Base-by-base conservation (phyloP, 371 early-diverging fungal genomes). In the Mortierella sp. region DNA sequence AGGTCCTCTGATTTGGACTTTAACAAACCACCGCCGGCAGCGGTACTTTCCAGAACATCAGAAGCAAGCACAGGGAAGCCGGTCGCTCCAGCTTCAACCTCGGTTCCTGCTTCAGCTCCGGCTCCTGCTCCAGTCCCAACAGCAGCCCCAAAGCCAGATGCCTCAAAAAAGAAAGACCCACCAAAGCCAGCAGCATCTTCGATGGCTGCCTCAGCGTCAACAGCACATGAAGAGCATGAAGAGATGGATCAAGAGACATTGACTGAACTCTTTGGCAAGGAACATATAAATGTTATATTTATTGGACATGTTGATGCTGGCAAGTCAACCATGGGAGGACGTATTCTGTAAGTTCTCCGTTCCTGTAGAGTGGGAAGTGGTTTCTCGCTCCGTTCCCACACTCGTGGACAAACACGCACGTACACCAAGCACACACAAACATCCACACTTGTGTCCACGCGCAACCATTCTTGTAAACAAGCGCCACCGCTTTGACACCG, bases 231-330 rank as follows among this genome's bases (percentile, higher is more conserved):
- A 19, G 87, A 86, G 2, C 84, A 85, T 18, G 84, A 81, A 12
- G 77, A 75, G 16, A 74, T 85, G n/a, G 88, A 87, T 30, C 86
- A 85, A 18, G 90, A 88, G 61, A 80, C 88, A 37, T 75, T 90
- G 57, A 83, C 85, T 57, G 93, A 93, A 81, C 80, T 92, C 56
- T 93, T 86, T 68, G 86, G 88, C 72, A 98, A 97, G 83, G 97
- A 98, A 73, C 94, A 96, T 82, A 58, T 96, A 37, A 98, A 97
- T 82, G 90, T 99, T 74, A 94, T 99, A 43, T 99, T 99, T 84
- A 98, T 99, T 75, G 99, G 99, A 48, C 99, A 99, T 89, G 99
- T 99, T 74, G 99, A 99, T 92, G 99, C 99, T 67, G 99, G 99
- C 67, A 99, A 99, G 85, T 98, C 98, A 9, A 99, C 99, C 43